Evolutionary conservation across 441 rosid genomes (phyloP).

Genomic region (Populus hybrid): DNA sequence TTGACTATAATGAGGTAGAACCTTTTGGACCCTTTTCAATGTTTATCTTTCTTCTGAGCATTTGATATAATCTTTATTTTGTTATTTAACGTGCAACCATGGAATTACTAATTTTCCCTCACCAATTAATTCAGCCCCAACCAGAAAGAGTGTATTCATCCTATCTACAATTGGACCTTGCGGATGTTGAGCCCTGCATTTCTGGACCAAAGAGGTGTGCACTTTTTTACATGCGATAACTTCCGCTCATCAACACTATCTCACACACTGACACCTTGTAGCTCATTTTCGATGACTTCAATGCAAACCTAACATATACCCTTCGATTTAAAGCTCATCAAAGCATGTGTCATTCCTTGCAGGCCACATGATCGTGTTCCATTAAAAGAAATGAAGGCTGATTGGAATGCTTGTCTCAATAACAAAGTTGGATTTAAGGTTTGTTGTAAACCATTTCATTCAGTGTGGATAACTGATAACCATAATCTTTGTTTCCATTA

Average conservation of each 20-base stretch:
- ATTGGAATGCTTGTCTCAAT: slow-evolving; percentile 92
- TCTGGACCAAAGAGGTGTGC: slow-evolving; percentile 94
- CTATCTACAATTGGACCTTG: slow-evolving; percentile 73
- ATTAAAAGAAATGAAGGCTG: slow-evolving; percentile 88
- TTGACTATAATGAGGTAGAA: slow-evolving; percentile 84
- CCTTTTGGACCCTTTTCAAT: background rate
- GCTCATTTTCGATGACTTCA: background rate
- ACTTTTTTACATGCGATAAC: slow-evolving; percentile 2
- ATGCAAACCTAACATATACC: background rate
- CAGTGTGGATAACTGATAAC: background rate
- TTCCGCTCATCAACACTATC: background rate
- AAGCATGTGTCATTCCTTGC: slow-evolving; percentile 18
- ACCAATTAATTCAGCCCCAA: slow-evolving; percentile 68
- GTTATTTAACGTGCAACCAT: background rate
- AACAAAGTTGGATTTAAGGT: slow-evolving; percentile 92
- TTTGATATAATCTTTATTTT: background rate
- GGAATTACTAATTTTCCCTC: background rate
- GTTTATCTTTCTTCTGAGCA: background rate
- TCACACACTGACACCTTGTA: background rate
- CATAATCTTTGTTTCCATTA: background rate
- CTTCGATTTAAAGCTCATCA: background rate
- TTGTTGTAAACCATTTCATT: slow-evolving; percentile 7
- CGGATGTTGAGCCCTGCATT: slow-evolving; percentile 86
- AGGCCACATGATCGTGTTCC: slow-evolving; percentile 99
- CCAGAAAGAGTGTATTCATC: slow-evolving; percentile 86